Conservation (phyloP, 2,329 filamentous ascomycete species). For the Ophiostoma ips region DNA sequence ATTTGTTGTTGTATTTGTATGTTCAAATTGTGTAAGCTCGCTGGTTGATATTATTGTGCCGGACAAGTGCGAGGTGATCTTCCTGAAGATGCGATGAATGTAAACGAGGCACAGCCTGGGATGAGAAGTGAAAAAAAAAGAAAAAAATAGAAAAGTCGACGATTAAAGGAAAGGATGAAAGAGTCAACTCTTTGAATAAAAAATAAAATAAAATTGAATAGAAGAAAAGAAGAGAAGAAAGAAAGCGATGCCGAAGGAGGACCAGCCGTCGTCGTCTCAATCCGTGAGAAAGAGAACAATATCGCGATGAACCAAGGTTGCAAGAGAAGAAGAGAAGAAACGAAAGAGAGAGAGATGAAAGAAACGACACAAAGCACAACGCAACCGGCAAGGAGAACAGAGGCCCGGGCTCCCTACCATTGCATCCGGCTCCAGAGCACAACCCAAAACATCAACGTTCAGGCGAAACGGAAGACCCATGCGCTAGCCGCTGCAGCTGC, state of each 20-base stretch:
- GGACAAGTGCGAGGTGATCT: neutral
- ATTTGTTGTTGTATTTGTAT: neutral
- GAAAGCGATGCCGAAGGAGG: conserved; percentile 12
- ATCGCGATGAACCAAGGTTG: neutral
- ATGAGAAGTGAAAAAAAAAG: neutral
- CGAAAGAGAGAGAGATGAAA: neutral
- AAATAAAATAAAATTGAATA: conserved; percentile 13
- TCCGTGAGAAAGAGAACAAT: conserved; percentile 5
- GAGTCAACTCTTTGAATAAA: conserved; percentile 6
- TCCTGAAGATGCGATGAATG: neutral
- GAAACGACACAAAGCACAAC: conserved; percentile 2
- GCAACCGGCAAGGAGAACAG: conserved; percentile 5
- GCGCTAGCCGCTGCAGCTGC: too few relatives aligned
- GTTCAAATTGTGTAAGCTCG: neutral
- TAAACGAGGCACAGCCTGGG: conserved; percentile 7
- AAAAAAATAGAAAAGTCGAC: neutral
- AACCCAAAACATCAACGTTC: neutral
- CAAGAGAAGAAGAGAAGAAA: neutral
- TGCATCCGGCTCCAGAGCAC: neutral
- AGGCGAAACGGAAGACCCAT: neutral
- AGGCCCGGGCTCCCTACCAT: neutral
- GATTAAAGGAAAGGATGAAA: conserved; percentile 11
- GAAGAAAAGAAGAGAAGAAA: conserved; percentile 4
- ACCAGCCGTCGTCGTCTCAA: conserved; percentile 4
- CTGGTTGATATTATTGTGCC: neutral